phyloP scores from a whole-genome alignment of 2,329 filamentous ascomycete genomes.

The Bertia moriformis region DNA sequence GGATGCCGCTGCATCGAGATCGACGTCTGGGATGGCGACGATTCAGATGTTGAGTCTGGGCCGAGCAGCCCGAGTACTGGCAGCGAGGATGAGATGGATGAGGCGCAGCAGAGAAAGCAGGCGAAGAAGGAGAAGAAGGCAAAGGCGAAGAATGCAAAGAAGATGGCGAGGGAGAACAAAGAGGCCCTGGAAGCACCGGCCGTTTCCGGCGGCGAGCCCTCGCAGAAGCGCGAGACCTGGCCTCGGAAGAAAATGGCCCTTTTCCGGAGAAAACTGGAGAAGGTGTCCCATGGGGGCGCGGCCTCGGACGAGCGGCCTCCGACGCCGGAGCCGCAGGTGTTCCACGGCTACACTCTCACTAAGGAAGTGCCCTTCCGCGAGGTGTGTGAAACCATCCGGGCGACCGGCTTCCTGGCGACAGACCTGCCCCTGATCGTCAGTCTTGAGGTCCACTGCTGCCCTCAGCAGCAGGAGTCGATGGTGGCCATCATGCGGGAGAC shows the following conservation, averaged over 20 bases:
- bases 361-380: constrained; percentile 75
- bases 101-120: constrained; percentile 30
- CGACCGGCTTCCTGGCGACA: constrained; percentile 61
- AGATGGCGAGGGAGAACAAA: constrained; percentile 54
- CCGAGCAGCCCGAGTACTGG: constrained; percentile 42
- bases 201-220: constrained; percentile 21
- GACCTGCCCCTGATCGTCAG: constrained; percentile 85
- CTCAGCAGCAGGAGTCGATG: constrained; percentile 77
- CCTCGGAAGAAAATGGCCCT: constrained; percentile 26
- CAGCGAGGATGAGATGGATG: constrained; percentile 32
- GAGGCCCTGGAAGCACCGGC: constrained; percentile 49
- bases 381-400: constrained; percentile 67
- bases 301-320: constrained; percentile 7
- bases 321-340: constrained; percentile 55
- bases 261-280: constrained; percentile 7
- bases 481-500: constrained; percentile 78
- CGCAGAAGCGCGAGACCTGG: constrained; percentile 31
- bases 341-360: constrained; percentile 83
- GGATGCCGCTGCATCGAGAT: constrained; percentile 88
- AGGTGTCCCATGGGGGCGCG: constrained; percentile 1
- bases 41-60: constrained; percentile 54
- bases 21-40: constrained; percentile 85
- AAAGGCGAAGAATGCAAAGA: constrained; percentile 37
- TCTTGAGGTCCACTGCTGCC: constrained; percentile 74
- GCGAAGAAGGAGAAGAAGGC: constrained; percentile 44